These are phyloP conservation scores for Pogostemon cablin DNA, from an alignment of 257 asterid genomes.

Conservation along the genomic window DNA sequence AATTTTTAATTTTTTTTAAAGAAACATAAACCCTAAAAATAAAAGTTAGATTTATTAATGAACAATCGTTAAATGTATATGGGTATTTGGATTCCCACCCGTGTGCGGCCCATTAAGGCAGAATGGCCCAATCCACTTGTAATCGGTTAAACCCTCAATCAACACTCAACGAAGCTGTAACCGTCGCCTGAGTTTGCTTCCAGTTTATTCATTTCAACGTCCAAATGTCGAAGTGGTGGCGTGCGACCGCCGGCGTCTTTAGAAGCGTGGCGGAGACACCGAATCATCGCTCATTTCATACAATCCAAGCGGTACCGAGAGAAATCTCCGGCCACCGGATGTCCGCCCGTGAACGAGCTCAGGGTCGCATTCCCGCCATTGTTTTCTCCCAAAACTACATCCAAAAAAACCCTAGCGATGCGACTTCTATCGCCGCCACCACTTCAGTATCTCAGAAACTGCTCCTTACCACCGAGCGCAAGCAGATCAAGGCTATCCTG, in stretches of 20 bases:
- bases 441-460: constrained; percentile 54
- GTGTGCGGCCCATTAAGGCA: not conserved
- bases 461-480: constrained; percentile 78
- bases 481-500: constrained; percentile 80
- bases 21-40: too few species aligned
- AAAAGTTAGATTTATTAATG: too few species aligned
- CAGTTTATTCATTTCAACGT: constrained; percentile 17
- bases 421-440: constrained; percentile 54
- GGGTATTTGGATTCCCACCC: not conserved
- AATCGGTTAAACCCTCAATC: constrained; percentile 28
- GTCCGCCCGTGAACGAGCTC: constrained; percentile 72
- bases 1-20: too few species aligned
- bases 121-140: constrained; percentile 25
- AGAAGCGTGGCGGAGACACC: constrained; percentile 37
- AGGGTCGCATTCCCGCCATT: constrained; percentile 89
- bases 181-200: constrained; percentile 30
- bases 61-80: too few species aligned
- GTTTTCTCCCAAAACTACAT: constrained; percentile 72
- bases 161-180: not conserved
- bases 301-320: constrained; percentile 89
- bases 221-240: constrained; percentile 87
- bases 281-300: constrained; percentile 53
- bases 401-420: constrained; percentile 56
- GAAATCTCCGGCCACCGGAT: constrained; percentile 74
- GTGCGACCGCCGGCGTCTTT: constrained; percentile 58